Evolutionary conservation across 202 grass and related monocot genomes (phyloP), one percentile per base, ranked within the genome.

Genomic region (Panicum hallii): DNA sequence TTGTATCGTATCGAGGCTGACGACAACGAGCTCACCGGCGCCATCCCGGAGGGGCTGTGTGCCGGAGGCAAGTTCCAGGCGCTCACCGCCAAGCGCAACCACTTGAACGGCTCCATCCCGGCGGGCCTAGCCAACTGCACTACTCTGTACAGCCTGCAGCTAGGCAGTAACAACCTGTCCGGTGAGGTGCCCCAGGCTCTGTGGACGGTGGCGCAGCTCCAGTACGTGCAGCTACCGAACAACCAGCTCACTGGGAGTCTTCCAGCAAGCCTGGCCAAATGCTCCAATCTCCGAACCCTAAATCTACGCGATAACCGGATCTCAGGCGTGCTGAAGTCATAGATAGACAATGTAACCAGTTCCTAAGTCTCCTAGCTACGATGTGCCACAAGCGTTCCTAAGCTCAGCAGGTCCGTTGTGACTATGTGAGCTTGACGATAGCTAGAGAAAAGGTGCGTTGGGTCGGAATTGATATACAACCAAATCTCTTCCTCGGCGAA

Each of bases 171-270:
- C 70, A 61, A 82, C 2, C 90, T 95, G 11, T 86, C 93, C n/a
- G 90, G 90, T 1, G 86, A 94, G 0, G 84, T 95, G 19, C 89
- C 96, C 5, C 44, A 32, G 6, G 32, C 66, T 5, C 34, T 99
- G 38, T 92, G 93, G 96, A 80, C 23, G 17, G 10, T 30, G 48
- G n/a, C 80, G 13, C 32, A 81, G 38, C 60, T 99, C 81, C 0
- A 19, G 30, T 2, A 0, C 6, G 4, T 92, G 30, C 0, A 47
- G 13, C 43, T 95, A 42, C 17, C 7, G 7, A 80, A 88, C 12
- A 99, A 99, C 64, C 44, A 34, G 26, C 68, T 99, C 65, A 73
- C 81, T 5, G 96, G 96, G 11, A 54, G 12, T 38, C 79, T 99
- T 19, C 96, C 96, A 6, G 34, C 46, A n/a, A n/a, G n/a, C n/a